Conservation (phyloP, 2,329 filamentous ascomycete species). For the Aphanoascus verrucosus region DNA sequence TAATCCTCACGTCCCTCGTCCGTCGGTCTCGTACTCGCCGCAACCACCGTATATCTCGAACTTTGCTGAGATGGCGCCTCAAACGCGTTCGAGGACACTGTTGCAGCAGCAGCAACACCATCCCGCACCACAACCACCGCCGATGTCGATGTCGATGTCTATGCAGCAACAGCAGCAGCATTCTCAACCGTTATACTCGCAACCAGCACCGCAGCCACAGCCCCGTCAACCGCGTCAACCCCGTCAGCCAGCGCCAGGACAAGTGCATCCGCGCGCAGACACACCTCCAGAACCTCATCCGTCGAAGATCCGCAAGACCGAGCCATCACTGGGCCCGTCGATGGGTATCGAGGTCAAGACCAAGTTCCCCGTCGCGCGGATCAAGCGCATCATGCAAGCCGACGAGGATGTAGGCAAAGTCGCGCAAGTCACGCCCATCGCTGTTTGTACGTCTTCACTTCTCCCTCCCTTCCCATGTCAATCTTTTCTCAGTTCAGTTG, state of each 20-base stretch:
- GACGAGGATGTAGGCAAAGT: constrained; percentile 98
- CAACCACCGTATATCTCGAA: constrained; percentile 20
- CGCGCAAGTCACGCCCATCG: constrained; percentile 91
- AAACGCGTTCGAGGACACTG: constrained; percentile 27
- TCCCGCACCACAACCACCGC: constrained; percentile 5
- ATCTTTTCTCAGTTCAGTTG: no score
- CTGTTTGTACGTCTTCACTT: constrained; percentile 63
- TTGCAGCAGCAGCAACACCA: constrained; percentile 18
- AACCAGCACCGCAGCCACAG: constrained; percentile 2
- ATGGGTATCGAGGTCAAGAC: constrained; percentile 69
- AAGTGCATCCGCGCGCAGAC: constrained; percentile 10
- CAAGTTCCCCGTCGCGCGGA: constrained; percentile 92
- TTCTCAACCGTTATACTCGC: constrained; percentile 7
- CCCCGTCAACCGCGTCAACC: constrained; percentile 3
- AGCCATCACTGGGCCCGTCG: constrained; percentile 22
- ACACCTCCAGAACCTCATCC: constrained; percentile 19
- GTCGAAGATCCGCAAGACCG: constrained; percentile 15
- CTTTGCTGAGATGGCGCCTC: constrained; percentile 33
- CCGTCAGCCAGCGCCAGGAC: background rate
- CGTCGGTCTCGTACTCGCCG: constrained; percentile 27
- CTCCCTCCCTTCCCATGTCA: no score
- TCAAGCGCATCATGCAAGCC: constrained; percentile 99
- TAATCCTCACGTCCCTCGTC: constrained; percentile 28
- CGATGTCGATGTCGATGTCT: no score
- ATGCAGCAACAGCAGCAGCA: constrained; percentile 7